These are phyloP conservation scores for Halophytophthora batemanensis DNA, from an alignment of 352 stramenopile species.

Conservation along the genomic window DNA sequence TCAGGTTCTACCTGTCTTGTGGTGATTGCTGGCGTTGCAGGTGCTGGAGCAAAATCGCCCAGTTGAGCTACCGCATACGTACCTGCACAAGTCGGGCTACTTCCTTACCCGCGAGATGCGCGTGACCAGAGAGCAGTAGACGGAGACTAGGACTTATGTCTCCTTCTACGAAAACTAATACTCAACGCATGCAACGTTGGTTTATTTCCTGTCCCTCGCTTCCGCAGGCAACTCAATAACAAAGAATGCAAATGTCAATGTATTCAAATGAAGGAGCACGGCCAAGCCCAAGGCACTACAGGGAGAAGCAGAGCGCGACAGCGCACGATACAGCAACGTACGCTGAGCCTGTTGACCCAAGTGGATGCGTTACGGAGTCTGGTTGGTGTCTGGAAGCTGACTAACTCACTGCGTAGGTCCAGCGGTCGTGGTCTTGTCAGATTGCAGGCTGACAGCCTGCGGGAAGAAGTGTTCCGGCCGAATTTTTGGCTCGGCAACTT, in stretches of 20 bases:
- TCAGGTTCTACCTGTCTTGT: neutral
- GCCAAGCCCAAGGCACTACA: too few species aligned
- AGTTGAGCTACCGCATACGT: slow-evolving; percentile 73
- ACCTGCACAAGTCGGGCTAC: slow-evolving; percentile 80
- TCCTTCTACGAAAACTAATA: slow-evolving; percentile 17
- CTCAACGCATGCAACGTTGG: neutral
- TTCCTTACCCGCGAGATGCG: slow-evolving; percentile 67
- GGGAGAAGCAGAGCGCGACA: neutral
- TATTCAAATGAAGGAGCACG: too few species aligned
- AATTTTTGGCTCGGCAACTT: slow-evolving; percentile 25
- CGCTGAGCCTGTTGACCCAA: neutral
- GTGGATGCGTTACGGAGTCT: too few species aligned
- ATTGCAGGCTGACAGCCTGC: slow-evolving; percentile 38
- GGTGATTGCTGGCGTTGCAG: slow-evolving; percentile 21
- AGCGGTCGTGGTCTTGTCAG: neutral
- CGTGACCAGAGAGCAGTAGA: slow-evolving; percentile 39
- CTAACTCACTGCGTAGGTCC: slow-evolving; percentile 1
- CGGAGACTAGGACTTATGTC: slow-evolving; percentile 4
- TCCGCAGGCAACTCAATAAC: neutral
- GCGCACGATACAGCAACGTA: neutral
- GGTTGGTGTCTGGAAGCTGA: slow-evolving; percentile 2
- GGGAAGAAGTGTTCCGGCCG: slow-evolving; percentile 58
- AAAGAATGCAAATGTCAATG: too few species aligned
- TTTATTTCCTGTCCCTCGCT: neutral
- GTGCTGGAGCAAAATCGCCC: slow-evolving; percentile 59